Evolutionary conservation across 768 basidiomycete genomes (phyloP).

Genomic region (Xanthoconium purpureum): DNA sequence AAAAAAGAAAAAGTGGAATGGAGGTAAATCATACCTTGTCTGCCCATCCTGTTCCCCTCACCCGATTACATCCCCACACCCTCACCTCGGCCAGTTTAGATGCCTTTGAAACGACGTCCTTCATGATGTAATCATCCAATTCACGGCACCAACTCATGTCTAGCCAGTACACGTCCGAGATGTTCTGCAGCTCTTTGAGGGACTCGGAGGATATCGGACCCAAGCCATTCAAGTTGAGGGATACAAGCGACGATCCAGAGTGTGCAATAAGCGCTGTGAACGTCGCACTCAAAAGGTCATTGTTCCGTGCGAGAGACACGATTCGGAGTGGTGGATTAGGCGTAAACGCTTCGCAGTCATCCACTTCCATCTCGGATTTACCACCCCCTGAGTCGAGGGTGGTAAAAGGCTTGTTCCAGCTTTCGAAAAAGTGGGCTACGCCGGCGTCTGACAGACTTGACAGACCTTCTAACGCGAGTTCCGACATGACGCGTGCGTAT

Average conservation of each 20-base stretch:
- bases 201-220: constrained; percentile 54
- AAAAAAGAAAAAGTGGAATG: not conserved
- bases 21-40: constrained; percentile 37
- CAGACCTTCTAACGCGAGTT: constrained; percentile 54
- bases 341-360: constrained; percentile 9
- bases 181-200: constrained; percentile 38
- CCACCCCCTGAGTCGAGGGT: constrained; percentile 8
- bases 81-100: constrained; percentile 42
- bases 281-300: constrained; percentile 47
- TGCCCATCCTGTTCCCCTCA: constrained; percentile 44
- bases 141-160: constrained; percentile 86
- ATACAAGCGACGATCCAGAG: constrained; percentile 55
- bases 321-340: constrained; percentile 46
- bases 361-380: constrained; percentile 20
- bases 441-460: constrained; percentile 68
- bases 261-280: constrained; percentile 64
- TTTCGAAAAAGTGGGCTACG: constrained; percentile 63
- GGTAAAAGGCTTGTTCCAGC: constrained; percentile 39
- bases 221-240: constrained; percentile 77
- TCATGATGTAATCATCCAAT: constrained; percentile 79
- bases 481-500: constrained; percentile 44
- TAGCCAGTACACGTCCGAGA: constrained; percentile 48
- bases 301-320: constrained; percentile 66
- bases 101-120: constrained; percentile 55
- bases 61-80: constrained; percentile 53